These are phyloP conservation scores for Hypoxylon lienhwacheense DNA, from an alignment of 495 filamentous ascomycete genomes.

Conservation along the genomic window DNA sequence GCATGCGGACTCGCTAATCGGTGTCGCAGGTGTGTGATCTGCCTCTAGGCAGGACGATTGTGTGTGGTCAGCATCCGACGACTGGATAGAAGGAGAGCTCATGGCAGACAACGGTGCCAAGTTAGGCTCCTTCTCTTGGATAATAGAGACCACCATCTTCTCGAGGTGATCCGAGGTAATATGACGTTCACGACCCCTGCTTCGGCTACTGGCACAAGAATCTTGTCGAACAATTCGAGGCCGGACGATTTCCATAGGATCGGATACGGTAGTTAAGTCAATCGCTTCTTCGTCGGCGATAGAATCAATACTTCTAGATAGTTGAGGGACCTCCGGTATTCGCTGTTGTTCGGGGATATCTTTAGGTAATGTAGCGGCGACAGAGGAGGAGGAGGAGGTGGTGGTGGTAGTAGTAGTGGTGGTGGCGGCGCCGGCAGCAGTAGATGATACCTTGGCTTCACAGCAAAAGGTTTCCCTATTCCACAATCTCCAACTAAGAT, in stretches of 20 bases:
- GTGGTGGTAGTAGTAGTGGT: not conserved
- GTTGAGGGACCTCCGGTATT: conserved; percentile 68
- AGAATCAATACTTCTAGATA: conserved; percentile 92
- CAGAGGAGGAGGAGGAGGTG: too few relatives aligned
- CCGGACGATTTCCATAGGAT: conserved; percentile 58
- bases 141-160: conserved; percentile 82
- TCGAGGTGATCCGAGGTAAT: conserved; percentile 85
- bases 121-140: conserved; percentile 76
- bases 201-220: conserved; percentile 59
- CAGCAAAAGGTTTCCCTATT: conserved; percentile 96
- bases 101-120: conserved; percentile 59
- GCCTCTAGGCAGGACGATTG: conserved; percentile 29
- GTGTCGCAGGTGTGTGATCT: conserved; percentile 52
- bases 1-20: conserved; percentile 60
- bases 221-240: conserved; percentile 60
- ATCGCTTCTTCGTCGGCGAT: conserved; percentile 74
- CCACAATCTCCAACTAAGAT: conserved; percentile 95
- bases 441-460: conserved; percentile 52
- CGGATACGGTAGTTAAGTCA: conserved; percentile 63
- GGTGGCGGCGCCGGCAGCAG: not conserved
- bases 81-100: conserved; percentile 37
- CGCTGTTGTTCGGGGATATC: conserved; percentile 47
- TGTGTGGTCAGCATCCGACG: conserved; percentile 24
- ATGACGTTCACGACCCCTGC: conserved; percentile 79
- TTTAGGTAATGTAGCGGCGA: conserved; percentile 48